phyloP scores from a whole-genome alignment of 75 land plant species.

The Cunninghamia lanceolata region DNA sequence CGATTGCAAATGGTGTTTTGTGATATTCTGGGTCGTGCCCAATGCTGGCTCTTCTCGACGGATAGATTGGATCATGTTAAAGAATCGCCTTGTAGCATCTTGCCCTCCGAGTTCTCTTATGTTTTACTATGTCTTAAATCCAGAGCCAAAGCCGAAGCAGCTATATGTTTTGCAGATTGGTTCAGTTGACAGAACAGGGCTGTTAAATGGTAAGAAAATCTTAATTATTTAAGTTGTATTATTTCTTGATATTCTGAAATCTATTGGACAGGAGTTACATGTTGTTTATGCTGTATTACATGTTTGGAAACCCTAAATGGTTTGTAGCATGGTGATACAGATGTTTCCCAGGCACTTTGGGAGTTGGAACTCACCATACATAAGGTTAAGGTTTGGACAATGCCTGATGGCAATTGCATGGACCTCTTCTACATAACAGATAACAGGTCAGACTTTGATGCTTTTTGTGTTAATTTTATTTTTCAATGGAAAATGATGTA shows the following conservation, averaged over 20 bases:
- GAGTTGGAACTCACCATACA: slow-evolving; percentile 78
- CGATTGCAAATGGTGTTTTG: slow-evolving; percentile 90
- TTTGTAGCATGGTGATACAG: slow-evolving; percentile 22
- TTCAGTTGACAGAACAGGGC: slow-evolving; percentile 55
- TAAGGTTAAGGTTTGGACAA: slow-evolving; percentile 74
- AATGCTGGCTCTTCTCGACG: slow-evolving; percentile 11
- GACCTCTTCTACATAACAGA: slow-evolving; percentile 78
- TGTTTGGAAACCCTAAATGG: not conserved
- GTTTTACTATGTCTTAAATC: slow-evolving; percentile 17
- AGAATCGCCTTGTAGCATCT: slow-evolving; percentile 51
- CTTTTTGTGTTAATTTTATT: not conserved
- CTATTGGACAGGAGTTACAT: not conserved
- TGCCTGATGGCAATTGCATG: slow-evolving; percentile 69
- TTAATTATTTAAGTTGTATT: not conserved
- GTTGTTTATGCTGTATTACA: not conserved
- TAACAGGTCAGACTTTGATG: slow-evolving; percentile 27
- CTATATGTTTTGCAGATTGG: slow-evolving; percentile 56
- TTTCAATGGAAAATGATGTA: not conserved
- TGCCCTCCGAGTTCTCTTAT: slow-evolving; percentile 62
- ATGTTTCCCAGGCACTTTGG: slow-evolving; percentile 64
- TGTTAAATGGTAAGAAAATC: slow-evolving; percentile 59
- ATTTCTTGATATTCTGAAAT: not conserved
- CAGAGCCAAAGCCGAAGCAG: slow-evolving; percentile 24
- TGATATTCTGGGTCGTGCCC: slow-evolving; percentile 72
- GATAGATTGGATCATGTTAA: slow-evolving; percentile 67